Evolutionary conservation across 305 asterid species (phyloP).

Genomic region (Fraxinus nigra): DNA sequence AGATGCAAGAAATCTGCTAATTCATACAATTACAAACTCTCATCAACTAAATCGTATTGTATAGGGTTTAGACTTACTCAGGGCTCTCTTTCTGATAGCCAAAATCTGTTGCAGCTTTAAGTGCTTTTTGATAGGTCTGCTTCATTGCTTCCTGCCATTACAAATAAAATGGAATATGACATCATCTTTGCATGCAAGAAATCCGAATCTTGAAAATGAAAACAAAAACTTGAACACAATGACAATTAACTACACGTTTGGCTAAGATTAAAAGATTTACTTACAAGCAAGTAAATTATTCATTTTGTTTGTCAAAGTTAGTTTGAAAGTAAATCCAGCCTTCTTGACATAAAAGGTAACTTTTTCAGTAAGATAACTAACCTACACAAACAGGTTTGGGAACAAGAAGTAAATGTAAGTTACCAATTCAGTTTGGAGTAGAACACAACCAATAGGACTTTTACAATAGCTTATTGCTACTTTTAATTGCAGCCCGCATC

Average conservation of each 20-base stretch:
- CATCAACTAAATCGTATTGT: background rate
- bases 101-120: constrained; percentile 83
- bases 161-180: constrained; percentile 9
- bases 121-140: constrained; percentile 80
- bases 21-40: background rate
- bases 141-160: constrained; percentile 87
- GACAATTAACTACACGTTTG: background rate
- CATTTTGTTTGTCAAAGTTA: background rate
- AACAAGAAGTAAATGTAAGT: background rate
- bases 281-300: background rate
- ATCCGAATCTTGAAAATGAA: background rate
- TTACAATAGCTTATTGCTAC: background rate
- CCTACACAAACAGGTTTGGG: background rate
- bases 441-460: background rate
- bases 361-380: background rate
- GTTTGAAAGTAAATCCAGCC: background rate
- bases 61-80: constrained; percentile 59
- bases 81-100: constrained; percentile 96
- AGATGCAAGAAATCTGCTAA: background rate
- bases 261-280: background rate
- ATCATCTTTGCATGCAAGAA: constrained; percentile 9
- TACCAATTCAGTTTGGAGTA: background rate
- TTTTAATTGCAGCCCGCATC: background rate
- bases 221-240: background rate
- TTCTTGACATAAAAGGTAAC: background rate